A percentile compares a stretch with the other conserved stretches of the same genome.
Conservation (phyloP, 768 basidiomycete species). For the Russula compacta region DNA sequence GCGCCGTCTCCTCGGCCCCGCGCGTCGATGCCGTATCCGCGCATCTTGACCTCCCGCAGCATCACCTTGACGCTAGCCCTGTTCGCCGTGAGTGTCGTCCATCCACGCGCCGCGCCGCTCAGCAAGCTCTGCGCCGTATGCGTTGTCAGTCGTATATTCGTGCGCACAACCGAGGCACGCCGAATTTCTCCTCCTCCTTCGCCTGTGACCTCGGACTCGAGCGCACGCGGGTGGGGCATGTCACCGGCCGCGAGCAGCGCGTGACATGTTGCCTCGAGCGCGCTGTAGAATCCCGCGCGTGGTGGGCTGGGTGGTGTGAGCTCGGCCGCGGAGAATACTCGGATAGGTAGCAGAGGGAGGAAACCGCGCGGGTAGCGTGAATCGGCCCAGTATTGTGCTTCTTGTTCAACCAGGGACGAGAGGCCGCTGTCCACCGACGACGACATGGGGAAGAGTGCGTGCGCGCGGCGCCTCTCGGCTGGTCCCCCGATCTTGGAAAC, state of each 20-base stretch:
- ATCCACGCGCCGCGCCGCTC: constrained; percentile 55
- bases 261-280: constrained; percentile 34
- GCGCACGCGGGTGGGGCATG: constrained; percentile 29
- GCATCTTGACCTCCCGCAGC: constrained; percentile 51
- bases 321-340: constrained; percentile 34
- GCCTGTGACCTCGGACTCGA: neutral
- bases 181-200: constrained; percentile 33
- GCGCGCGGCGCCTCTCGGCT: constrained; percentile 52
- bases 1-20: neutral
- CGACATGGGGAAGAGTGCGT: constrained; percentile 48
- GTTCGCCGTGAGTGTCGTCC: constrained; percentile 89
- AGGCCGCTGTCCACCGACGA: constrained; percentile 20
- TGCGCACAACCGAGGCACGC: constrained; percentile 43
- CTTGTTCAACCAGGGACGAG: constrained; percentile 43
- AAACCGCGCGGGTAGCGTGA: constrained; percentile 49
- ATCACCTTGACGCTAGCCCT: constrained; percentile 66
- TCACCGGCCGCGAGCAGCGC: constrained; percentile 35
- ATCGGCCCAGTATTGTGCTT: constrained; percentile 50
- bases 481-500: constrained; percentile 72
- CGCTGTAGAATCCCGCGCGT: neutral
- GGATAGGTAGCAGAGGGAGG: constrained; percentile 51
- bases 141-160: constrained; percentile 53
- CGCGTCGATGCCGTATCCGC: constrained; percentile 21
- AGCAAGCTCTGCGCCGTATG: constrained; percentile 73
- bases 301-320: constrained; percentile 5